phyloP scores from a whole-genome alignment of 306 rosid species.

The Crataegus laevigata region DNA sequence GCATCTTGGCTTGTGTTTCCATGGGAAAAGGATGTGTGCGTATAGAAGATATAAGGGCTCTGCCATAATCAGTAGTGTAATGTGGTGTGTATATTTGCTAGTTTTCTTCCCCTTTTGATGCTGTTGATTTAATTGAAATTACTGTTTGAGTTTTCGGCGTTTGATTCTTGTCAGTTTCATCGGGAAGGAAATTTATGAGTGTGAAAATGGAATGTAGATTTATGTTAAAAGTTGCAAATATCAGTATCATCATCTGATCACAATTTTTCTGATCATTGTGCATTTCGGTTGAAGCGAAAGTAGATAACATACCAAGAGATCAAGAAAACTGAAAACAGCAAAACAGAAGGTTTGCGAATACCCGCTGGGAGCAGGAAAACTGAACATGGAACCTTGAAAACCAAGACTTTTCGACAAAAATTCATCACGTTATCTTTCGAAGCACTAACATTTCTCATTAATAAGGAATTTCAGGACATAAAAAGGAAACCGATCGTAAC shows the following conservation, averaged over 20 bases:
- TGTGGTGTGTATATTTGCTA: slow-evolving; percentile 26
- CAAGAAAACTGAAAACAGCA: background rate
- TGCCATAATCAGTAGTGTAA: slow-evolving; percentile 32
- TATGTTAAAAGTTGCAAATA: background rate
- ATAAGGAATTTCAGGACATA: background rate
- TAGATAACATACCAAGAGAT: background rate
- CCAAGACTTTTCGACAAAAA: background rate
- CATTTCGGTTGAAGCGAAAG: background rate
- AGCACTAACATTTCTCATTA: background rate
- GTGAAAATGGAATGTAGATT: background rate
- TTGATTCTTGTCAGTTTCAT: slow-evolving; percentile 13
- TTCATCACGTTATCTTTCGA: background rate
- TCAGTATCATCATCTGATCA: background rate
- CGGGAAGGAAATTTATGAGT: slow-evolving; percentile 10
- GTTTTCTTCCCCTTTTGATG: slow-evolving; percentile 5
- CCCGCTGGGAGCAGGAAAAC: background rate
- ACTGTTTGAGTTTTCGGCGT: slow-evolving; percentile 5
- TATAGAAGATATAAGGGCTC: slow-evolving; percentile 39
- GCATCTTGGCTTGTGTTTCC: slow-evolving; percentile 37
- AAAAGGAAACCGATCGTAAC: background rate
- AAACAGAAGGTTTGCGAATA: background rate
- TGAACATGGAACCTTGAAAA: background rate
- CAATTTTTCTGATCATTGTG: background rate
- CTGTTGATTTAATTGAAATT: slow-evolving; percentile 33
- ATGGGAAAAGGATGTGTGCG: slow-evolving; percentile 38